phyloP scores from a whole-genome alignment of 2,329 filamentous ascomycete genomes.

The Curvularia lunata region DNA sequence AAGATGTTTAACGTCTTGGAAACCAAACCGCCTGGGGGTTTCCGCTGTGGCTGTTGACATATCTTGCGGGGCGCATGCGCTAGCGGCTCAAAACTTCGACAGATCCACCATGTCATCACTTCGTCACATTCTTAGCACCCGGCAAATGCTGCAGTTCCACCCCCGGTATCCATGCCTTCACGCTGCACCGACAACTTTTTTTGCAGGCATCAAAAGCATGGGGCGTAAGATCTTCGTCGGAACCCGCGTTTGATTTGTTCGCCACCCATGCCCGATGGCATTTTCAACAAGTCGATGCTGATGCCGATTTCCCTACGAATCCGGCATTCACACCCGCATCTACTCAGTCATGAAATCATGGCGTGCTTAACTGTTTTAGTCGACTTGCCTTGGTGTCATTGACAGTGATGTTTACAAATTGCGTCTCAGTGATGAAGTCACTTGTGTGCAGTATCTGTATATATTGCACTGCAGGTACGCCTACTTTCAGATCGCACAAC shows the following conservation, averaged over 20 bases:
- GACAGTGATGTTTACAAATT: slow-evolving; percentile 18
- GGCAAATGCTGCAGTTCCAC: slow-evolving; percentile 18
- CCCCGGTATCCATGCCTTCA: slow-evolving; percentile 25
- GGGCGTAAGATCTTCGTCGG: slow-evolving; percentile 9
- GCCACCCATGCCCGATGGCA: slow-evolving; percentile 15
- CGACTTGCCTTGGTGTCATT: slow-evolving; percentile 30
- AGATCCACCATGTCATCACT: slow-evolving; percentile 39
- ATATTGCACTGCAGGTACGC: slow-evolving; percentile 17
- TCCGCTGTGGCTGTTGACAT: slow-evolving; percentile 3
- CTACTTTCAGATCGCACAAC: slow-evolving; percentile 6
- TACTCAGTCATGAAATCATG: slow-evolving; percentile 48
- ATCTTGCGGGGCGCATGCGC: slow-evolving; percentile 13
- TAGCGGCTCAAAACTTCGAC: slow-evolving; percentile 33
- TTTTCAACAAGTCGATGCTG: slow-evolving; percentile 25
- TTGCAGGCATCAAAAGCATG: slow-evolving; percentile 9
- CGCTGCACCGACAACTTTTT: slow-evolving; percentile 16
- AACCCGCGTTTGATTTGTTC: slow-evolving; percentile 22
- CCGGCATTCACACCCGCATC: slow-evolving; percentile 33
- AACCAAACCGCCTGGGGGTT: slow-evolving; percentile 2
- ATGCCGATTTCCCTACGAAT: slow-evolving; percentile 26
- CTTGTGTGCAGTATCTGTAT: slow-evolving; percentile 12
- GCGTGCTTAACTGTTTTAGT: slow-evolving; percentile 14
- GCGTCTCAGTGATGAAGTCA: slow-evolving; percentile 20
- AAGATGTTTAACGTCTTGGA: slow-evolving; percentile 9
- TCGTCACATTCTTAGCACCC: slow-evolving; percentile 37